A percentile compares a stretch with the other conserved stretches of the same genome.
Evolutionary conservation across 2,329 filamentous ascomycete genomes (phyloP).

Genomic region (Cladophialophora exuberans): DNA sequence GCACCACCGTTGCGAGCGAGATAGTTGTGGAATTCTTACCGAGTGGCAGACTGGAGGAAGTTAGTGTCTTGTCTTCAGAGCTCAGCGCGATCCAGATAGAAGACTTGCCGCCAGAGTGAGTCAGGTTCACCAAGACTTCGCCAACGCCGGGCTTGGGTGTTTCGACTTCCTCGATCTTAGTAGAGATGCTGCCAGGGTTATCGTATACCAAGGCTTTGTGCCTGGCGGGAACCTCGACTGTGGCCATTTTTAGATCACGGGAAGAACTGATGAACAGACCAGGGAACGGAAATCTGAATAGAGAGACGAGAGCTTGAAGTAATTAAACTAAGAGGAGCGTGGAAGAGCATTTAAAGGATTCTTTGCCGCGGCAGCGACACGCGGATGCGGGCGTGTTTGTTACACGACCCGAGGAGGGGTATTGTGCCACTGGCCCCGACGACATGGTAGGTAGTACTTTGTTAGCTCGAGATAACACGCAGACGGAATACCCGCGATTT

Average conservation of each 20-base stretch:
- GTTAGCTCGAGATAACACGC: too few species aligned
- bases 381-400: neutral
- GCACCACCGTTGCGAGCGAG: neutral
- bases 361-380: neutral
- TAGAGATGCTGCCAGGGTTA: slow-evolving; percentile 66
- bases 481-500: too few species aligned
- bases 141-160: slow-evolving; percentile 66
- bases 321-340: too few species aligned
- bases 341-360: too few species aligned
- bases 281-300: neutral
- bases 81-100: neutral
- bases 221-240: slow-evolving; percentile 56
- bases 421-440: too few species aligned
- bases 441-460: too few species aligned
- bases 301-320: neutral
- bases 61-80: neutral
- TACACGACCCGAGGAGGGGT: too few species aligned
- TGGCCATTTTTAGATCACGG: slow-evolving; percentile 36
- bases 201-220: slow-evolving; percentile 69
- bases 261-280: too few species aligned
- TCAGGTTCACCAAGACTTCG: slow-evolving; percentile 65
- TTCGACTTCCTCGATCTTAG: slow-evolving; percentile 65
- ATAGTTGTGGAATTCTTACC: neutral
- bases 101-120: slow-evolving; percentile 56
- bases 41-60: slow-evolving; percentile 59